Evolutionary conservation across 768 basidiomycete species (phyloP).

Genomic region (Phylloporus rhodoxanthus): DNA sequence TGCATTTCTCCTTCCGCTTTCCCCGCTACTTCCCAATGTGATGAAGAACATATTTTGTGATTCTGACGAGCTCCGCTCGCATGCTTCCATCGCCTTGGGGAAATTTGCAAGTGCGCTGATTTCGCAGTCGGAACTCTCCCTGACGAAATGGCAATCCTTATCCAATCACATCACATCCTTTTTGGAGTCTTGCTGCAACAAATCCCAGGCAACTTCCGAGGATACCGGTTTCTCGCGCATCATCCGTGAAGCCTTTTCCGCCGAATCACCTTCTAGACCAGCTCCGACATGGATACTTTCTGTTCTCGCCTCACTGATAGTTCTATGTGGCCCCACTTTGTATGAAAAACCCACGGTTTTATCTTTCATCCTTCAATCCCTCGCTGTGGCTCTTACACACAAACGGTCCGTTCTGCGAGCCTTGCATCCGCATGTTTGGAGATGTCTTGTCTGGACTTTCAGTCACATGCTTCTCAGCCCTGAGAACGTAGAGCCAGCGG

Average conservation of each 20-base stretch:
- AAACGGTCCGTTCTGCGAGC: conserved; percentile 31
- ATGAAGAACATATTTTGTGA: conserved; percentile 11
- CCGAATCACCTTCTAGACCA: conserved; percentile 15
- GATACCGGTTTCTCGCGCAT: conserved; percentile 21
- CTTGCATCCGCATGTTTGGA: conserved; percentile 46
- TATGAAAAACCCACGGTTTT: conserved; percentile 38
- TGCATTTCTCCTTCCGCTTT: conserved; percentile 14
- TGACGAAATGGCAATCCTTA: conserved; percentile 20
- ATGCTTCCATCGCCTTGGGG: conserved; percentile 19
- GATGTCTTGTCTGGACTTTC: conserved; percentile 53
- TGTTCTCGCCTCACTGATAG: conserved; percentile 41
- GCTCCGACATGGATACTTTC: conserved; percentile 42
- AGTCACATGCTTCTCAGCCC: conserved; percentile 31
- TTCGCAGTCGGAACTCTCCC: conserved; percentile 29
- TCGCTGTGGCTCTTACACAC: conserved; percentile 32
- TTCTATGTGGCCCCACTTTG: conserved; percentile 40
- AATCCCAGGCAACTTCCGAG: background rate
- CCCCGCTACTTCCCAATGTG: conserved; percentile 20
- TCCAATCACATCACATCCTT: conserved; percentile 26
- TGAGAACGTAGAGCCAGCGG: conserved; percentile 19
- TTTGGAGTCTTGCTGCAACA: conserved; percentile 15
- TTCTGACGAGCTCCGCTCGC: conserved; percentile 16
- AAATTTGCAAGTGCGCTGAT: conserved; percentile 27
- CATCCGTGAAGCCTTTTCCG: conserved; percentile 26
- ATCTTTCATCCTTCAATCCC: conserved; percentile 34